A percentile compares a stretch with the other conserved stretches of the same genome.
phyloP scores from a whole-genome alignment of 148 eudicot species.

The Camellia granthamiana region DNA sequence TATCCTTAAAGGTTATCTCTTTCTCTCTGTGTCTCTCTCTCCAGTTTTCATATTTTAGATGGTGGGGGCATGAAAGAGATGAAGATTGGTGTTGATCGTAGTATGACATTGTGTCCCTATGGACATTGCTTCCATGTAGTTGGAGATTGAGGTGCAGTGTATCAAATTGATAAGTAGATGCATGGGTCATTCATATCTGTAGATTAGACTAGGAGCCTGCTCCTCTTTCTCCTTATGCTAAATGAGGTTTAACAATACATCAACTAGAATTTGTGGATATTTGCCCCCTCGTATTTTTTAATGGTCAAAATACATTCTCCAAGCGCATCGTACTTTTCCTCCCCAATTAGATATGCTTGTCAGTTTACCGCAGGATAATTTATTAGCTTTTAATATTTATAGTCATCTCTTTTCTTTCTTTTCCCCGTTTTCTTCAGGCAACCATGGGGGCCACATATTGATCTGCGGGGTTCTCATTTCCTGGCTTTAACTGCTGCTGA shows the following conservation, averaged over 20 bases:
- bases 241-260: neutral
- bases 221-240: neutral
- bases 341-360: too few relatives aligned
- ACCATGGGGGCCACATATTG: slow-evolving; percentile 64
- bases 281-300: neutral
- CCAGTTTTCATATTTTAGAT: neutral
- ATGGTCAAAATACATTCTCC: neutral
- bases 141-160: neutral
- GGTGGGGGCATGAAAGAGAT: neutral
- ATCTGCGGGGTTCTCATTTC: slow-evolving; percentile 50
- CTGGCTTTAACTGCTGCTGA: slow-evolving; percentile 66
- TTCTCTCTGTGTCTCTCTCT: neutral
- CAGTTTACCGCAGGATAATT: too few relatives aligned
- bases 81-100: neutral
- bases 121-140: neutral
- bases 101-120: neutral
- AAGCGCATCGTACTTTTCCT: neutral
- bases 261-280: neutral
- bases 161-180: neutral
- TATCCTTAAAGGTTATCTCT: neutral
- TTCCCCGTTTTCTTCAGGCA: slow-evolving; percentile 43
- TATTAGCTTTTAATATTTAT: neutral
- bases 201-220: neutral
- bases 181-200: neutral
- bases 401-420: neutral